phyloP scores from a whole-genome alignment of 2,329 filamentous ascomycete genomes.

The Aspergillus floridensis region DNA sequence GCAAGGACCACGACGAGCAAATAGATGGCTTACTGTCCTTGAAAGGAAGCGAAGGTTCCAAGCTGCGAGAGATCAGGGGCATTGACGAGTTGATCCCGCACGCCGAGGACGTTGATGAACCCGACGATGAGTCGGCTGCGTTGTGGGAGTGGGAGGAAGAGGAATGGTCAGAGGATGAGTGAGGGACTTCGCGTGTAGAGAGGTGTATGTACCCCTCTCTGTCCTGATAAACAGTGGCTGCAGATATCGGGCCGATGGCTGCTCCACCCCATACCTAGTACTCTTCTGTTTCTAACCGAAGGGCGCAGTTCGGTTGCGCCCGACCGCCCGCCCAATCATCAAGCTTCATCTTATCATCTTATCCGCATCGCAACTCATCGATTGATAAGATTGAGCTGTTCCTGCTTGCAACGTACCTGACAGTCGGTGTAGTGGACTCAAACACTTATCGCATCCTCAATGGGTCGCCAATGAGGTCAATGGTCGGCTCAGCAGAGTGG shows the following conservation, averaged over 20 bases:
- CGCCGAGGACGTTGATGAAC: slow-evolving; percentile 5
- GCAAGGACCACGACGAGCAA: slow-evolving; percentile 7
- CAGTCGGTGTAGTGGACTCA: not conserved
- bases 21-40: slow-evolving; percentile 10
- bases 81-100: slow-evolving; percentile 15
- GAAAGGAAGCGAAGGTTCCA: slow-evolving; percentile 3
- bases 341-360: not conserved
- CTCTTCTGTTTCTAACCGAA: not conserved
- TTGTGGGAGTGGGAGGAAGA: too few relatives aligned
- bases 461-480: not conserved
- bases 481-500: not conserved
- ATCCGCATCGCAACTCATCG: not conserved
- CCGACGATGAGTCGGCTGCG: slow-evolving; percentile 3
- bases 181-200: not conserved
- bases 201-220: too few relatives aligned
- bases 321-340: not conserved
- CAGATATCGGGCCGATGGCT: too few relatives aligned
- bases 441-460: not conserved
- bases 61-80: slow-evolving; percentile 10
- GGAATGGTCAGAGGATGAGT: not conserved
- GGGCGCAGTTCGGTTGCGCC: not conserved
- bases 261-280: too few relatives aligned
- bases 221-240: too few relatives aligned
- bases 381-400: not conserved
- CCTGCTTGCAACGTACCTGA: not conserved